Base-by-base conservation (phyloP, 1,284 basidiomycete genomes). In the Sanghuangporus sanghuang region DNA sequence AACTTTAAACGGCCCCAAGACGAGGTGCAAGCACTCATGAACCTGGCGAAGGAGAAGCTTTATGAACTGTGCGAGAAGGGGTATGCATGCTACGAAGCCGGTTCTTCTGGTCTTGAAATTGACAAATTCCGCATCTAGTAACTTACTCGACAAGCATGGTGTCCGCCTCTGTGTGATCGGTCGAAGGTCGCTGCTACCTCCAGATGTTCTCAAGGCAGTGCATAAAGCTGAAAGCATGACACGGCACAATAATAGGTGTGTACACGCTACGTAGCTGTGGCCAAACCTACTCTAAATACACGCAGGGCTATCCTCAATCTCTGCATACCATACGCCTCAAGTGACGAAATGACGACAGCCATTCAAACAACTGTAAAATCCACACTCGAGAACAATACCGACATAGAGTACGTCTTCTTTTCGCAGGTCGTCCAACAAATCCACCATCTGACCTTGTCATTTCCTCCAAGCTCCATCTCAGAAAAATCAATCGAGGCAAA, bases 241-340 rank as follows among this genome's bases (percentile, higher is more conserved):
- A 0, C 79, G 81, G 57, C 74, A 87, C 59, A 92, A 99, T 69
- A 79, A 80, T 16, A 78, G 80, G 94, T 93, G 66, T 58, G 81
- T 72, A 52, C 50, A 16, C 6, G 39, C 58, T 8, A 21, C 0
- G 5, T 32, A 32, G 27, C 5, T 3, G 27, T 5, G 27, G 27
- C 27, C 5, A 3, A 32, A 3, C 27, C 27, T 32, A 32, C 5
- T 32, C 3, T 4, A 32, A 3, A 32, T 32, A 64, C 16, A 2
- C 8, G 2, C 27, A 96, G 94, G 46, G 90, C 93, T 0, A 90
- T 96, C 40, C 80, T 99, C 52, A 99, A 99, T 71, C 80, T 99
- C 12, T 96, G 94, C 76, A 95, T 96, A 79, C 92, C 97, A 0
- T 99, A 99, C 71, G 84, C 93, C 0, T 92, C 95, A 2, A 83